Base-by-base conservation (phyloP, 495 filamentous ascomycete species). In the Bombardia bombarda region DNA sequence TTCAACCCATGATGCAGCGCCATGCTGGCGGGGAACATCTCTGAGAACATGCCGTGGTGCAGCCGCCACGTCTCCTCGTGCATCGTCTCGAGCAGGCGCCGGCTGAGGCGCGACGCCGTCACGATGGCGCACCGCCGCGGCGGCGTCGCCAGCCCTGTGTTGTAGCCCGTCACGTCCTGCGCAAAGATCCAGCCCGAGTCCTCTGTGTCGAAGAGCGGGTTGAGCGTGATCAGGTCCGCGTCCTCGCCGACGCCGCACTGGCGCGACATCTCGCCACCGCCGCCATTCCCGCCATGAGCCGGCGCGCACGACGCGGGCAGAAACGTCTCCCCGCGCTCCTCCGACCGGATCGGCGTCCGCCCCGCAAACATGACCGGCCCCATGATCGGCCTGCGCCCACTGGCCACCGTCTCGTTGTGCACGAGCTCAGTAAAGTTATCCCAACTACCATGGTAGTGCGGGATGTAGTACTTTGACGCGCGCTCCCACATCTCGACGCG, bases 1-100 rank as follows among this genome's bases (percentile, higher is more conserved):
- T 98, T 98, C 62, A 90, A 74, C 1, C 92, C 92, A 55, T 93
- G 90, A 52, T 97, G 92, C 1, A 98, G 72, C 3, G 90, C 88
- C 34, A 80, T 73, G 6, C 82, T 82, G 19, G 85, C 77, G 2
- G 90, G 85, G 76, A 84, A 95, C 89, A 96, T 96, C 62, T 98
- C 92, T 9, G 81, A 81, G 66, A 94, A 97, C 80, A 92, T 92
- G 50, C 75, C 80, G 62, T 92, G 90, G 22, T 79, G 80, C 34
- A 83, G 72, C 26, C 85, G 71, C 38, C 74, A 77, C 17, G 82
- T 90, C 57, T 96, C 90, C 40, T 79, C 74, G 63, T 98, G 92
- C 92, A 98, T 98, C 9, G 80, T 84, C 14, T 61, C 61, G 17
- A 98, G 73, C 2, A 98, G 74, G 18, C 88, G 82, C 36, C 82